phyloP scores from a whole-genome alignment of 2,329 filamentous ascomycete species.

The Chaetomiaceae sp. region DNA sequence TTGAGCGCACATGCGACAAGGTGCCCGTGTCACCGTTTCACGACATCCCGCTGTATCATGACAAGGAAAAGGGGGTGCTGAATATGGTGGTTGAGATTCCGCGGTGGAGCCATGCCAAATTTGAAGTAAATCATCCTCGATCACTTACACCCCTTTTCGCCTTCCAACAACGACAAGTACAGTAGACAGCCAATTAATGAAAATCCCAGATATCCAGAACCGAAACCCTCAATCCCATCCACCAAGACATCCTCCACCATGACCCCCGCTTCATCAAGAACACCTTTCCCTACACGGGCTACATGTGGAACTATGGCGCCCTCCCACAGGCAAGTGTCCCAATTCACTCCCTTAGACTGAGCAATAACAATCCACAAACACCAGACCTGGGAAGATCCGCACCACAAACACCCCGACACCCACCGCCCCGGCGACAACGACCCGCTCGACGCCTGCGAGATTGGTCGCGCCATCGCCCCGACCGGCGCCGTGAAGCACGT shows the following conservation, averaged over 20 bases:
- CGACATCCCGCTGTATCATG: constrained; percentile 96
- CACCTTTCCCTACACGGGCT: constrained; percentile 99
- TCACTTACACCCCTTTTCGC: background rate
- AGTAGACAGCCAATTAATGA: background rate
- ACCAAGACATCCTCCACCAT: constrained; percentile 98
- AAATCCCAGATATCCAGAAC: constrained; percentile 85
- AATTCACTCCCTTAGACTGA: background rate
- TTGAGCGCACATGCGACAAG: constrained; percentile 79
- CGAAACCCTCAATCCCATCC: constrained; percentile 94
- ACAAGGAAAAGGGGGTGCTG: constrained; percentile 85
- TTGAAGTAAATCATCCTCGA: constrained; percentile 63
- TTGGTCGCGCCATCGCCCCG: constrained; percentile 92
- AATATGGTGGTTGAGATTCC: constrained; percentile 99
- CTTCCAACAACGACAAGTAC: no score
- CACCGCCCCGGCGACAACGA: constrained; percentile 99
- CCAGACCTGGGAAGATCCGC: constrained; percentile 99
- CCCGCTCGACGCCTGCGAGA: constrained; percentile 97
- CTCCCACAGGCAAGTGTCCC: constrained; percentile 76
- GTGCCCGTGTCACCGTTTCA: constrained; percentile 91
- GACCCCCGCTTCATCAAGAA: constrained; percentile 98
- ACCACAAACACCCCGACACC: constrained; percentile 88
- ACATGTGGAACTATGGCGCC: constrained; percentile 99
- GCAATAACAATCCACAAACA: background rate
- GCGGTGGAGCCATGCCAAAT: constrained; percentile 98
- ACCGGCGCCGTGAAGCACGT: constrained; percentile 96